Evolutionary conservation across 2,329 filamentous ascomycete species (phyloP), one percentile per base, ranked within the genome.

Genomic region (Ilyonectria destructans): DNA sequence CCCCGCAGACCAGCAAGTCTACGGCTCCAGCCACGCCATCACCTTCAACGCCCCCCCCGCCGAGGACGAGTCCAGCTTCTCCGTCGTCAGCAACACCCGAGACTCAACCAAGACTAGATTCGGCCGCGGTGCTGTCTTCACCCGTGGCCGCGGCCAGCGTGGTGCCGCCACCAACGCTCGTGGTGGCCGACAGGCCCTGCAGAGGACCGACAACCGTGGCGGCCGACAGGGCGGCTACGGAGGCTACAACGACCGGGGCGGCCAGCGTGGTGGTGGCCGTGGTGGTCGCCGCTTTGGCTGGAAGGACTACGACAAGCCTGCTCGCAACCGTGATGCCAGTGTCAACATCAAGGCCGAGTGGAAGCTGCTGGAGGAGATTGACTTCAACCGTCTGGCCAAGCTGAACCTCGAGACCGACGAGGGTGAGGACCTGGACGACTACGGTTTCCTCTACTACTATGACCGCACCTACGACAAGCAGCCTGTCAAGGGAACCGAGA

Each of bases 281-380:
- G 91, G 93, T 69, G 93, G 94, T 58, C 92, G 96, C 74, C 91
- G 96, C 75, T 98, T 98, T 79, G 96, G 96, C 80, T 98, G 96
- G 96, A 97, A 96, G 85, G 96, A 99, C 82, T 97, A 95, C 81
- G 96, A 99, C 86, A 98, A 98, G 91, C 96, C 96, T 69, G 90
- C 96, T 82, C 92, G 96, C 78, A 98, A 97, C 84, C 93, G 96
- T 69, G 96, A 99, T 85, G 93, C 96, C 12, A 97, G 95, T 40
- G 94, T 99, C 80, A 96, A 96, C 85, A 95, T 98, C 83, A 97
- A 97, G 85, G 90, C 95, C 23, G 95, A 98, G 81, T 99, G 96
- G 96, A 89, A 91, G 79, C 89, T 99, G 85, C 87, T 98, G 77
- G 96, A 99, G 85, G 96, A 99, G 88, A 98, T 99, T 81, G 96